Evolutionary conservation across 2,329 filamentous ascomycete species (phyloP), one percentile per base, ranked within the genome.

Genomic region (Aspergillus arachidicola): DNA sequence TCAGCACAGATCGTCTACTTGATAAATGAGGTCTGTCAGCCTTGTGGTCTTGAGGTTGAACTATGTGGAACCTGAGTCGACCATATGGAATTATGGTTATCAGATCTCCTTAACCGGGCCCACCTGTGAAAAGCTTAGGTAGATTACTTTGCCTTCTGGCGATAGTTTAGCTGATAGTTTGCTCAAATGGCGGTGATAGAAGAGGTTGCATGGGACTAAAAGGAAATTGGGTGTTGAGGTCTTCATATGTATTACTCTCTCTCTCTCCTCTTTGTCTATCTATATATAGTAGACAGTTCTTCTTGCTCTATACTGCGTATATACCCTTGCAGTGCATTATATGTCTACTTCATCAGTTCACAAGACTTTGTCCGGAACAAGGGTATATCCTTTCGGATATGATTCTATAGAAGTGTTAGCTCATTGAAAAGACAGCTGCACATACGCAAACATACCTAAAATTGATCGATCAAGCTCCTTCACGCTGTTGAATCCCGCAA

Each of bases 401-500:
- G 78, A 81, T 58, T 83, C 80, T 66, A 78, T 60, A 23, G 3
- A 21, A 23, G 26, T 57, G 30, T 54, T 55, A 55, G 32, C 21
- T 11, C 11, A 26, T 6, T 38, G n/a, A 6, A 16, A 23, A 55
- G 21, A 38, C 16, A 32, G 19, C 3, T 10, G 16, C 30, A 6
- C 6, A 12, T 11, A 28, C 21, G 7, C 16, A 19, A 57, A 68
- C 69, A 34, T 62, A 77, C 75, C 75, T 46, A 78, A 60, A 54
- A 76, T 73, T 10, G 75, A 75, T 32, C 78, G 75, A 54, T 84
- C 79, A 61, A 89, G 85, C 60, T 87, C 82, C 1, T 78, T 76
- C 3, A 89, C 73, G 45, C 78, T 81, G 55, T 83, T 82, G 64
- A 84, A 85, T 0, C 87, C 86, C 21, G 81, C 83, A 2, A 87